Base-by-base conservation (phyloP, 1,284 basidiomycete species). In the Tilletia indica region DNA sequence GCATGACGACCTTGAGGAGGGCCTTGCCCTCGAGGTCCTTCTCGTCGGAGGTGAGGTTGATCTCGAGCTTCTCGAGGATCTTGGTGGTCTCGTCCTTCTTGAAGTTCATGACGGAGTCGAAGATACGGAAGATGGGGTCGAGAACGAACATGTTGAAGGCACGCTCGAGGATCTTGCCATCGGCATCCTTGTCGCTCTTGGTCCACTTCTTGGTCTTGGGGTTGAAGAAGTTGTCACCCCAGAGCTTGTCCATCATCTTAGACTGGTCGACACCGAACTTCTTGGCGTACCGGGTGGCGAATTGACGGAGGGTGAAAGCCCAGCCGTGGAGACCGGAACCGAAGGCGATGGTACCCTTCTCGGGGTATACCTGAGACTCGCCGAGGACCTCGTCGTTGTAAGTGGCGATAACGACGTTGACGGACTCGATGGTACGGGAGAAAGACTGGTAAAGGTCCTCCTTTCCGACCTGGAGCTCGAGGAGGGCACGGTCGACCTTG, bases 171-270 rank as follows among this genome's bases (percentile, higher is more conserved):
- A 86, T 87, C 85, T 95, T 94, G 85, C 93, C 94, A 82, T 96
- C 93, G 73, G 90, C 89, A 81, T 91, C 91, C 48, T 86, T 87
- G 80, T 86, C 80, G 86, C 92, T 92, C 76, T 92, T 94, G 70
- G 93, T 89, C 97, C 97, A 99, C 88, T 99, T 99, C 87, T 91
- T 92, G 74, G 96, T 98, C 79, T 91, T 89, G 77, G 95, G 93
- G 89, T 99, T 99, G 90, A 99, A 99, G 89, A 88, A 99, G 89
- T 98, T 98, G 89, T 99, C 97, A 74, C 97, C 97, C 97, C 97
- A 99, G 72, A 99, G 91, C 88, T 93, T 97, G 82, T 86, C 84
- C 92, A 99, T 97, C 90, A 99, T 94, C 89, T 98, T 98, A 77
- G 92, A 91, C 88, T 95, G 96, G 88, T 96, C 93, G 67, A 98